phyloP scores from a whole-genome alignment of 2,329 filamentous ascomycete species.

The Pseudogymnoascus sp. region DNA sequence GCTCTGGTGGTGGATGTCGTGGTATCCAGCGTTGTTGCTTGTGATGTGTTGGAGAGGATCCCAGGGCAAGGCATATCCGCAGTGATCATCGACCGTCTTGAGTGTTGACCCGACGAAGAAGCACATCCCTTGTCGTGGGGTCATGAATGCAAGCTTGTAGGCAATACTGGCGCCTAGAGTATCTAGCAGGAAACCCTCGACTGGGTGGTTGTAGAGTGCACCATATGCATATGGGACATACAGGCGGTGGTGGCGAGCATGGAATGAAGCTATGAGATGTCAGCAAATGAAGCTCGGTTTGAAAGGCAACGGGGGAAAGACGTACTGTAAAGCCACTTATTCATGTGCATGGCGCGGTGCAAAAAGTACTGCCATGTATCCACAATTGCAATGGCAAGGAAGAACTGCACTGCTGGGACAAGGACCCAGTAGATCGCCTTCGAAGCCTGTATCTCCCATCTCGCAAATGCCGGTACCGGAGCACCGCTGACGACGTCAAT shows the following conservation, averaged over 20 bases:
- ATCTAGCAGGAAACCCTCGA: conserved; percentile 90
- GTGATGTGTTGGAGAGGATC: conserved; percentile 89
- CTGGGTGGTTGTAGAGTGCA: conserved; percentile 90
- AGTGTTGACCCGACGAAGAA: conserved; percentile 86
- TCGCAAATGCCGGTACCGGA: conserved; percentile 63
- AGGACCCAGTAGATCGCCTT: conserved; percentile 71
- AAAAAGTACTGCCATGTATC: conserved; percentile 99
- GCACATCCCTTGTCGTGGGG: conserved; percentile 74
- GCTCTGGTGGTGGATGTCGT: conserved; percentile 97
- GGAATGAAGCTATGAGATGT: conserved; percentile 61
- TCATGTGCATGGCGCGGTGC: conserved; percentile 93
- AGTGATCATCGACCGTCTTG: conserved; percentile 97
- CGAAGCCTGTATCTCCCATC: conserved; percentile 71
- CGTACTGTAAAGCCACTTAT: conserved; percentile 93
- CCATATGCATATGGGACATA: conserved; percentile 98
- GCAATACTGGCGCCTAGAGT: conserved; percentile 78
- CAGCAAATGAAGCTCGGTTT: conserved; percentile 11
- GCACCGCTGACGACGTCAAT: conserved; percentile 44
- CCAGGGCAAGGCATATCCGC: conserved; percentile 91
- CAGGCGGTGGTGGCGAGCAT: conserved; percentile 90
- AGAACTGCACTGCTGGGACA: conserved; percentile 71
- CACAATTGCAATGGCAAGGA: conserved; percentile 64
- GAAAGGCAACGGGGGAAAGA: conserved; percentile 33
- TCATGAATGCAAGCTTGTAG: conserved; percentile 77
- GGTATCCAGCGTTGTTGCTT: conserved; percentile 91